phyloP scores from a whole-genome alignment of 2,329 filamentous ascomycete species.

The Colletotrichum sp. region DNA sequence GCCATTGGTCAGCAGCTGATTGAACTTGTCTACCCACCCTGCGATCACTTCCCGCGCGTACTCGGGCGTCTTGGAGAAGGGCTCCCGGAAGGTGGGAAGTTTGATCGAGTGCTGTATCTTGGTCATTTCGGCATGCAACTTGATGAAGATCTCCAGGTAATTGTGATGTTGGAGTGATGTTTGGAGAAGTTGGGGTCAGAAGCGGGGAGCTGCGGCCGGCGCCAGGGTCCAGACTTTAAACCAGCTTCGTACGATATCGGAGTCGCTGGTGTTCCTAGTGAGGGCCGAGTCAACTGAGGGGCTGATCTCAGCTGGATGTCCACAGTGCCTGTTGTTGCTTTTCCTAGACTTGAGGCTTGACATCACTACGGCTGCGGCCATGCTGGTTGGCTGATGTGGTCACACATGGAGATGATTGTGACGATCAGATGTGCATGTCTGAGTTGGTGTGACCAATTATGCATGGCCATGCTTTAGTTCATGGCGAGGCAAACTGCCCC shows the following conservation, averaged over 20 bases:
- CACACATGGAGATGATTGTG: background rate
- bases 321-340: background rate
- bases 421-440: background rate
- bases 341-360: background rate
- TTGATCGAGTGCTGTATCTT: background rate
- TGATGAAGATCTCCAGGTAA: background rate
- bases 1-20: background rate
- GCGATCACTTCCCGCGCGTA: background rate
- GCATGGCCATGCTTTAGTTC: background rate
- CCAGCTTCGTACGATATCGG: background rate
- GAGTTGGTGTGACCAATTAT: background rate
- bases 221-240: background rate
- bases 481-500: background rate
- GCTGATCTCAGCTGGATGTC: background rate
- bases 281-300: background rate
- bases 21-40: background rate
- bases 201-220: background rate
- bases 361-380: background rate
- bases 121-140: background rate
- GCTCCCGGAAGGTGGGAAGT: background rate
- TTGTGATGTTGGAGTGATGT: too few species aligned
- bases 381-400: background rate
- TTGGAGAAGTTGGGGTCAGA: background rate
- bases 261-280: background rate
- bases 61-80: background rate